Evolutionary conservation across 495 filamentous ascomycete species (phyloP), one percentile per base, ranked within the genome.

Genomic region (Annulohypoxylon moriforme): DNA sequence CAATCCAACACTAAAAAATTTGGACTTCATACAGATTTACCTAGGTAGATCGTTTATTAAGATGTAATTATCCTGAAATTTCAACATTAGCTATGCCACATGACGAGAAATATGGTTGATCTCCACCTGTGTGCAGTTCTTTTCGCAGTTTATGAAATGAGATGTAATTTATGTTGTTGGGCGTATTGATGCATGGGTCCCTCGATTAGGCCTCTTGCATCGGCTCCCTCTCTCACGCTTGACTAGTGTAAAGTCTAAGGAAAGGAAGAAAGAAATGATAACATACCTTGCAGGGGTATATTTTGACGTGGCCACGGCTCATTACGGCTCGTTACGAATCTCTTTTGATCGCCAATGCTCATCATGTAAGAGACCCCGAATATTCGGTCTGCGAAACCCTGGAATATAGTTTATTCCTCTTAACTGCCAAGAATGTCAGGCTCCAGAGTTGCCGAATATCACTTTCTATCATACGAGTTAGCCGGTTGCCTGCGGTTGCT

Each of bases 391-490:
- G 64, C 10, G 57, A 56, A 14, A 16, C 44, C 29, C 56, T 58
- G 14, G 40, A 20, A 44, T 69, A 66, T 18, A 11, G 36, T 18
- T 74, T 65, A 65, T 83, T 77, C 58, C 82, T 76, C 61, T 73
- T 83, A n/a, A 88, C 79, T 22, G 85, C 84, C 65, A 89, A 75
- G 73, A 87, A 88, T 1, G 86, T 83, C 68, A 89, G 80, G 63
- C 85, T 86, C 86, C 86, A 89, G 25, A 88, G 75, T 71, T 89
- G 86, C 49, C 81, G 68, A 57, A 87, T 81, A 79, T 89, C 79
- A 47, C 80, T 81, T 74, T 85, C 85, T 68, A 78, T 82, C 31
- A 74, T 40, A 57, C 62, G 18, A 1, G 46, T 60, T 73, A 61
- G 58, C 52, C 8, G 14, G 27, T 25, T 64, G 53, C 42, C 62